Conservation (phyloP, 495 filamentous ascomycete genomes). For the Aspergillus haitiensis region DNA sequence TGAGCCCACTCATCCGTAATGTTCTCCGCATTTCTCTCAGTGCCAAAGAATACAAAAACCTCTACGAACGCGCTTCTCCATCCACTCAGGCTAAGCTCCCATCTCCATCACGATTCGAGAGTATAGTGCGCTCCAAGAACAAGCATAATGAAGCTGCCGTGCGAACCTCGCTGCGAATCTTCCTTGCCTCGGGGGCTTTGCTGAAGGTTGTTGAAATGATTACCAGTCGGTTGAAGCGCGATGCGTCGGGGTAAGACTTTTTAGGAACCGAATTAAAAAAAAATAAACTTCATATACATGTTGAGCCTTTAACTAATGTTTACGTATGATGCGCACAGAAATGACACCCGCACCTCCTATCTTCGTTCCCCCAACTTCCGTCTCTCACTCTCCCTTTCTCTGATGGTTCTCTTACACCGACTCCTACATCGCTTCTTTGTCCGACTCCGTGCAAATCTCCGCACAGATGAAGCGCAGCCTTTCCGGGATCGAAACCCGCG, state of each 20-base stretch:
- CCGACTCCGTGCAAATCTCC: conserved; percentile 72
- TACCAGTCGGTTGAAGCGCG: conserved; percentile 45
- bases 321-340: conserved; percentile 25
- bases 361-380: conserved; percentile 71
- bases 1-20: conserved; percentile 54
- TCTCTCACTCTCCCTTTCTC: conserved; percentile 76
- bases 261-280: not conserved
- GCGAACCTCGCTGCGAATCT: conserved; percentile 72
- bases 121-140: conserved; percentile 53
- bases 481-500: conserved; percentile 83
- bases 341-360: conserved; percentile 51
- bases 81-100: conserved; percentile 60
- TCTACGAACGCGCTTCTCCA: conserved; percentile 68
- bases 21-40: conserved; percentile 80
- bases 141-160: conserved; percentile 81
- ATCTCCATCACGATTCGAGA: conserved; percentile 53
- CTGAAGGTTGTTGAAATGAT: conserved; percentile 70
- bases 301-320: not conserved
- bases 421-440: conserved; percentile 88
- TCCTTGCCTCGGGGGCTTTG: conserved; percentile 64
- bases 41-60: conserved; percentile 76
- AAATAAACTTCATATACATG: conserved; percentile 8
- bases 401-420: conserved; percentile 82
- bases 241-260: conserved; percentile 29
- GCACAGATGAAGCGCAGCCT: conserved; percentile 67